A percentile compares a stretch with the other conserved stretches of the same genome.
These are phyloP conservation scores for Saxispiralis lemnorum DNA, from an alignment of 495 filamentous ascomycete species.

Conservation along the genomic window DNA sequence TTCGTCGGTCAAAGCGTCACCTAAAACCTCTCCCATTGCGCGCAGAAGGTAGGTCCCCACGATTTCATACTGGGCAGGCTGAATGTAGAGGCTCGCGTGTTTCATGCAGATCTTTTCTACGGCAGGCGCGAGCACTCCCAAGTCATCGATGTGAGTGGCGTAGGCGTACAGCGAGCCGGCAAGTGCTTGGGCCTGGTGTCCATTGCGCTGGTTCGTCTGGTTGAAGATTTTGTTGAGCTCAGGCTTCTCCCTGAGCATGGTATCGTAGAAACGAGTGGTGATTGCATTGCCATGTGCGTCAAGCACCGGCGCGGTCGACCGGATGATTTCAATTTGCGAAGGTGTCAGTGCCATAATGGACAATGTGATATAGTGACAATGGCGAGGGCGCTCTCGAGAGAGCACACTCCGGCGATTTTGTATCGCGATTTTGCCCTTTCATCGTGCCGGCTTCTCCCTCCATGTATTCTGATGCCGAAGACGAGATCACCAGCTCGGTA, in stretches of 20 bases:
- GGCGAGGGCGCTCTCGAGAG: too few relatives aligned
- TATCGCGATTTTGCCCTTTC: too few relatives aligned
- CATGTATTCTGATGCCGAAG: too few relatives aligned
- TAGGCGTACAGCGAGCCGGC: conserved; percentile 52
- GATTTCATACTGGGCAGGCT: conserved; percentile 48
- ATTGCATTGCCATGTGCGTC: conserved; percentile 47
- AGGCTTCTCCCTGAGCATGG: conserved; percentile 44
- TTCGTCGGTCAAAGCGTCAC: conserved; percentile 45
- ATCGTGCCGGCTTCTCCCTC: too few relatives aligned
- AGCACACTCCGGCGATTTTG: too few relatives aligned
- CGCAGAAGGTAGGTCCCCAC: conserved; percentile 51
- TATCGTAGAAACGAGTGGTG: conserved; percentile 49
- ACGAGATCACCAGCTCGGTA: too few relatives aligned
- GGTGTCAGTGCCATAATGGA: conserved; percentile 17
- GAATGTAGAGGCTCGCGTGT: conserved; percentile 53
- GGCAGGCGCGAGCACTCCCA: conserved; percentile 38
- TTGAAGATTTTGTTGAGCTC: conserved; percentile 51
- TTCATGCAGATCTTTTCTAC: conserved; percentile 62
- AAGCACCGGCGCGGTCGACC: conserved; percentile 44
- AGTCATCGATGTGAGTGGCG: conserved; percentile 53
- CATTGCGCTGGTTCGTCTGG: conserved; percentile 43
- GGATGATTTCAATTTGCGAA: conserved; percentile 31
- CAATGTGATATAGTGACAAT: not conserved
- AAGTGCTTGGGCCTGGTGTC: conserved; percentile 47
- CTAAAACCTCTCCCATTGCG: conserved; percentile 49